Evolutionary conservation across 768 basidiomycete species (phyloP), one percentile per base, ranked within the genome.

Genomic region (Phlegmacium glaucopus): DNA sequence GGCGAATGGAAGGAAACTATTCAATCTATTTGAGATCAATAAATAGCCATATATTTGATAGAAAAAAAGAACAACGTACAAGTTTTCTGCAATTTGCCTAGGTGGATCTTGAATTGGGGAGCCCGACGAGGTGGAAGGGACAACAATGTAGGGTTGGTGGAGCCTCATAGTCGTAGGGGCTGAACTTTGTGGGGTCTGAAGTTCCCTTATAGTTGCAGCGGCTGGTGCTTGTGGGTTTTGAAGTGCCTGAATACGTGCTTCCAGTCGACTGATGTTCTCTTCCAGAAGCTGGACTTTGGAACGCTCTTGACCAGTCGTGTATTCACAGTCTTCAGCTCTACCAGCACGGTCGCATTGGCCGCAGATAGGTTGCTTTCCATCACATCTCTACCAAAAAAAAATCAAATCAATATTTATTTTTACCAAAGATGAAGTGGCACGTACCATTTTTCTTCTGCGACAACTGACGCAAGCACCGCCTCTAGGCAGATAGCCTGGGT

Each of bases 321-420:
- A 84, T 64, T 84, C 80, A 51, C 82, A 84, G 50, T 83, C 82
- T 7, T 78, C 78, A 0, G 60, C 56, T n/a, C 76, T 65, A 49
- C 73, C 68, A 1, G 70, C 71, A 8, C 72, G 64, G 5, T 64
- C 54, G 55, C 82, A 84, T 52, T 73, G 79, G 1, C 70, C 68
- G 45, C 82, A 84, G 3, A 75, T 58, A 0, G 82, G 82, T 17
- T 68, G 72, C 4, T 53, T 60, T 1, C 80, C 79, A 55, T 83
- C 80, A 42, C 82, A 83, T 62, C 71, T 71, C 81, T 83, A 47
- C 18, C 4, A 5, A 38, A 39, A 22, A 45, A 27, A 11, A 22
- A 17, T 32, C 34, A 29, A 18, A 13, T 22, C 1, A 16, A 6
- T 6, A 26, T 0, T 12, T 28, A 16, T 2, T 15, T 13, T 6